A percentile compares a stretch with the other conserved stretches of the same genome.
Evolutionary conservation across 1,284 basidiomycete species (phyloP).

Genomic region (Irpex sp.): DNA sequence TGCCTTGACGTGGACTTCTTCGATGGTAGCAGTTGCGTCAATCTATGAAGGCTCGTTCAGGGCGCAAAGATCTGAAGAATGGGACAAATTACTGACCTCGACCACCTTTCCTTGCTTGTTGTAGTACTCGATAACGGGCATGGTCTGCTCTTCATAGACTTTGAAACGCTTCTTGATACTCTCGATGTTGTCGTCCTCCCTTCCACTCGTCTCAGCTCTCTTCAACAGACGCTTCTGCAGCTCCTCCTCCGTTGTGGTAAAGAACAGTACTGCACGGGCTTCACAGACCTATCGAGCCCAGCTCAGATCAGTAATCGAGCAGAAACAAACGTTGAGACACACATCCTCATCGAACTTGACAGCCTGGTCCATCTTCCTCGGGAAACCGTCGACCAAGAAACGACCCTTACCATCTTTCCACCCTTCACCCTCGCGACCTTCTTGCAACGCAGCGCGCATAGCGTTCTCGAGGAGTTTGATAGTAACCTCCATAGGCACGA

Average conservation of each 20-base stretch:
- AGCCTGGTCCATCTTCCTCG: constrained; percentile 98
- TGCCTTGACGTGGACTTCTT: constrained; percentile 69
- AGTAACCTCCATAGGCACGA: constrained; percentile 97
- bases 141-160: constrained; percentile 90
- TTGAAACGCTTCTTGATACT: constrained; percentile 97
- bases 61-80: not conserved
- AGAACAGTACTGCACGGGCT: constrained; percentile 83
- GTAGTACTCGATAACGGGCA: constrained; percentile 95
- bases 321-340: constrained; percentile 22
- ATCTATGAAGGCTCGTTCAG: constrained; percentile 44
- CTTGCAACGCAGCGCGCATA: constrained; percentile 67
- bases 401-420: constrained; percentile 79
- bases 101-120: constrained; percentile 69
- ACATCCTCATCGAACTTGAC: constrained; percentile 89
- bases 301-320: constrained; percentile 1
- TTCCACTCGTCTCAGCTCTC: constrained; percentile 90
- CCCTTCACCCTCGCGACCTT: constrained; percentile 37
- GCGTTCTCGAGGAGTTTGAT: constrained; percentile 95
- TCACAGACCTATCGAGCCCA: constrained; percentile 61
- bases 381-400: constrained; percentile 98
- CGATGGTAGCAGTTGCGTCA: constrained; percentile 71
- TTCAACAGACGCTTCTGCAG: constrained; percentile 87
- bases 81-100: constrained; percentile 49
- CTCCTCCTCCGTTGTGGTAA: constrained; percentile 86
- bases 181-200: constrained; percentile 95